phyloP scores from a whole-genome alignment of 2,329 filamentous ascomycete genomes.

The Hypoxylon sp. region DNA sequence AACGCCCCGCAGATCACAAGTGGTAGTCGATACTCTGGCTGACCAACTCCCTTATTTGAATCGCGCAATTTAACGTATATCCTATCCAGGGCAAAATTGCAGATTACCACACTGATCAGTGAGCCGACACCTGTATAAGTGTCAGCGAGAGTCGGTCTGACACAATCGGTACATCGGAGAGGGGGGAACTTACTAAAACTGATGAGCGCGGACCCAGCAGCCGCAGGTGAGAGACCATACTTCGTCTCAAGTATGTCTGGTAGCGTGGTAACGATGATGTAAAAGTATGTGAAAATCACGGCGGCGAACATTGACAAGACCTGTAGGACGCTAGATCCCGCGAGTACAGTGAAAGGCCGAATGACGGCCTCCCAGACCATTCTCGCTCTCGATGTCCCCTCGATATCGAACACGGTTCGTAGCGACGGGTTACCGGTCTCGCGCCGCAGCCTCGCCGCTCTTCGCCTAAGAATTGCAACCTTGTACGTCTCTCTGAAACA shows the following conservation, averaged over 20 bases:
- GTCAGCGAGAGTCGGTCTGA: conserved; percentile 31
- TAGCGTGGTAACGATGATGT: conserved; percentile 63
- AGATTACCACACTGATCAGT: conserved; percentile 55
- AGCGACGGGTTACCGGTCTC: conserved; percentile 46
- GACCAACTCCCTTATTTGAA: conserved; percentile 50
- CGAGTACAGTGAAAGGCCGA: conserved; percentile 57
- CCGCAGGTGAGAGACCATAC: conserved; percentile 60
- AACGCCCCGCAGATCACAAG: conserved; percentile 58
- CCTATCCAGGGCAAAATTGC: conserved; percentile 60
- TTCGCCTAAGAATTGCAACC: conserved; percentile 60
- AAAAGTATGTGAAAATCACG: conserved; percentile 60
- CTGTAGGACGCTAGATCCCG: conserved; percentile 62
- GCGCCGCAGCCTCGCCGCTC: conserved; percentile 47
- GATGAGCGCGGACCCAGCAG: conserved; percentile 63
- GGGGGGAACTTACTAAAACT: conserved; percentile 56
- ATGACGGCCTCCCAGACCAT: conserved; percentile 53
- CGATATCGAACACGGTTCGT: conserved; percentile 46
- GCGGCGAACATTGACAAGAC: conserved; percentile 55
- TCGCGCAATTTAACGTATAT: conserved; percentile 61
- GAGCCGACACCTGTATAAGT: conserved; percentile 57
- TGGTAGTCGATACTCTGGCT: conserved; percentile 64
- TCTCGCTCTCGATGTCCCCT: conserved; percentile 36
- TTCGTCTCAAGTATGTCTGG: conserved; percentile 57
- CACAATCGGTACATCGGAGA: background rate
- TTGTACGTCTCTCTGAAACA: conserved; percentile 69